Conservation (phyloP, 1,284 basidiomycete species). For the Tylopilus orsonianus region DNA sequence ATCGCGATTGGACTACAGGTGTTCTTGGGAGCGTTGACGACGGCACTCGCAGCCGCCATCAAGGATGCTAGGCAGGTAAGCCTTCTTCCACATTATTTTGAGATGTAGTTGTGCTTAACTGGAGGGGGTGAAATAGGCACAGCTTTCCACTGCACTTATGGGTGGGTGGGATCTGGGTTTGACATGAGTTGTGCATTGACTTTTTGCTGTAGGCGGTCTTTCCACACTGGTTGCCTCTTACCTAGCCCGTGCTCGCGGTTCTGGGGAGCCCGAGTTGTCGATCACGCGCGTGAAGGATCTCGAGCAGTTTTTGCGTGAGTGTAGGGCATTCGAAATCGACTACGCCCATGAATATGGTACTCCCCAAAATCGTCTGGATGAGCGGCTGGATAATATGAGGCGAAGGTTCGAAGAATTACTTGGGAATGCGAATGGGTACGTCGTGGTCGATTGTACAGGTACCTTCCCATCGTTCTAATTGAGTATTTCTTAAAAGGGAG, state of each 20-base stretch:
- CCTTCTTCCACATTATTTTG: neutral
- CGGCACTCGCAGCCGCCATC: slow-evolving; percentile 56
- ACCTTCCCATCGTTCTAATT: neutral
- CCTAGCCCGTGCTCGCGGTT: slow-evolving; percentile 64
- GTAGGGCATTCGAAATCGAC: slow-evolving; percentile 56
- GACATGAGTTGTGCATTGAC: neutral
- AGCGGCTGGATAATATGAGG: slow-evolving; percentile 28
- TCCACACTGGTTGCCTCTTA: slow-evolving; percentile 69
- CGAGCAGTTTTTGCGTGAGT: slow-evolving; percentile 63
- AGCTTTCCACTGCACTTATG: slow-evolving; percentile 25
- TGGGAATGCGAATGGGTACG: slow-evolving; percentile 35
- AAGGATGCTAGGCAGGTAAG: slow-evolving; percentile 38
- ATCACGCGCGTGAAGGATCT: slow-evolving; percentile 54
- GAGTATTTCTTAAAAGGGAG: slow-evolving; percentile 14
- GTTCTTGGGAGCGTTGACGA: slow-evolving; percentile 64
- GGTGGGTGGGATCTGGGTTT: slow-evolving; percentile 18
- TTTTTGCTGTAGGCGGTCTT: slow-evolving; percentile 45
- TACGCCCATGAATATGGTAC: slow-evolving; percentile 41
- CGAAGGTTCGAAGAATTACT: slow-evolving; percentile 39
- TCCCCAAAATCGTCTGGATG: slow-evolving; percentile 9
- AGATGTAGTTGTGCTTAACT: neutral
- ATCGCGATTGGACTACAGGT: slow-evolving; percentile 57
- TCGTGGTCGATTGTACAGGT: neutral
- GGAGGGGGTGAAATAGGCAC: slow-evolving; percentile 16
- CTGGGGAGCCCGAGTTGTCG: slow-evolving; percentile 64